Percentiles rank a stretch among this genome's conserved stretches.
Evolutionary conservation across 345 rosid genomes (phyloP).

Genomic region (Draba incana): DNA sequence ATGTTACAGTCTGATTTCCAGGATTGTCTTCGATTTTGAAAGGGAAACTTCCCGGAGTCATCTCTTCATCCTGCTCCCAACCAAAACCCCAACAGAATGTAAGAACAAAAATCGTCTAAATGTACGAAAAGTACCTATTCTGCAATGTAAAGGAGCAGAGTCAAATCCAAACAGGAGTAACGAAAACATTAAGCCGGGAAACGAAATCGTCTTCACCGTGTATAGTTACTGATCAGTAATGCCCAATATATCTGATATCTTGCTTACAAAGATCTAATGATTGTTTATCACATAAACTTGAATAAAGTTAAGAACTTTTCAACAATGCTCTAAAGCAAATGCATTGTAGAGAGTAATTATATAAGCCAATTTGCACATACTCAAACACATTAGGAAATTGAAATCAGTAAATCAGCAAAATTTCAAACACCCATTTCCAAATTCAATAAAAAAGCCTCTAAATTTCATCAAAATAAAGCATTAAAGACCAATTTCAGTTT

Average conservation of each 20-base stretch:
- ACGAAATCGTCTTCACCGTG: neutral
- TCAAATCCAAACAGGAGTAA: constrained; percentile 3
- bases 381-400: neutral
- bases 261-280: constrained; percentile 2
- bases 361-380: neutral
- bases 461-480: constrained; percentile 1
- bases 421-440: neutral
- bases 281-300: neutral
- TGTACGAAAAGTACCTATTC: neutral
- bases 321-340: constrained; percentile 4
- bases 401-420: neutral
- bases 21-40: constrained; percentile 72
- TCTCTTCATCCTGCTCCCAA: constrained; percentile 54
- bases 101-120: neutral
- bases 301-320: constrained; percentile 2
- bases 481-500: neutral
- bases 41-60: constrained; percentile 63
- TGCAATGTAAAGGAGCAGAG: constrained; percentile 6
- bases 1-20: constrained; percentile 60
- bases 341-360: constrained; percentile 5
- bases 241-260: neutral
- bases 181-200: neutral
- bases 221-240: neutral
- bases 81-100: constrained; percentile 13
- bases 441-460: neutral